Evolutionary conservation across 768 basidiomycete genomes (phyloP), one percentile per base, ranked within the genome.

Genomic region (Lentinula edodes): DNA sequence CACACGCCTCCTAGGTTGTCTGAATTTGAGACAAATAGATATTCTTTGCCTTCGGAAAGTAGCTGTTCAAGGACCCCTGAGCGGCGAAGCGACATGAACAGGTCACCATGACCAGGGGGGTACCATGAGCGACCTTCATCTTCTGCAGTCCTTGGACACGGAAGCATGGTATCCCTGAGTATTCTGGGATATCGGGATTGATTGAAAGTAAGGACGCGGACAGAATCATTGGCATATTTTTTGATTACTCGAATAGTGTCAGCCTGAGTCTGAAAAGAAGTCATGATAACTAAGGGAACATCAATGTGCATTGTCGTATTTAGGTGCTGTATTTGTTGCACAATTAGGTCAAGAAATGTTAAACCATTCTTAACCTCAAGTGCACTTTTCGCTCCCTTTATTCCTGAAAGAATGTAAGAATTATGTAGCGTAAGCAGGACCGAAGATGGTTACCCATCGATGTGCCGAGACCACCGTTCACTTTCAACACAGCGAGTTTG

Each of bases 261-360:
- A 42, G 95, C 92, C 73, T 95, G 91, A n/a, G 95, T 98, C 81
- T 96, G 95, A 83, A 62, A 98, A 60, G 93, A 96, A 71, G 95
- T 97, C 96, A 97, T 96, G 70, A 98, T 86, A 78, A 97, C 90
- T 74, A 97, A 89, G n/a, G 93, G 95, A 50, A 96, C 91, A 75
- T 96, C 90, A 75, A 91, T 89, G 64, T 84, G 84, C 71, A 85
- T 79, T 53, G 85, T 83, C 56, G 87, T 89, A 81, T 95, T 95
- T 70, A 96, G 86, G 73, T 96, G 92, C 81, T 97, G 93, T 69
- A 98, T 93, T 77, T 97, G 95, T 66, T 92, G 84, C 50, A 98
- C 92, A 59, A 86, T 90, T 64, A 98, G 84, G 74, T 98, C 95
- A 65, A 98, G 86, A 86, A 97, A 98, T 56, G 91, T 95, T 94